A percentile compares a stretch with the other conserved stretches of the same genome.
Evolutionary conservation across 2,329 filamentous ascomycete genomes (phyloP).

Genomic region (Blastomyces parvus): DNA sequence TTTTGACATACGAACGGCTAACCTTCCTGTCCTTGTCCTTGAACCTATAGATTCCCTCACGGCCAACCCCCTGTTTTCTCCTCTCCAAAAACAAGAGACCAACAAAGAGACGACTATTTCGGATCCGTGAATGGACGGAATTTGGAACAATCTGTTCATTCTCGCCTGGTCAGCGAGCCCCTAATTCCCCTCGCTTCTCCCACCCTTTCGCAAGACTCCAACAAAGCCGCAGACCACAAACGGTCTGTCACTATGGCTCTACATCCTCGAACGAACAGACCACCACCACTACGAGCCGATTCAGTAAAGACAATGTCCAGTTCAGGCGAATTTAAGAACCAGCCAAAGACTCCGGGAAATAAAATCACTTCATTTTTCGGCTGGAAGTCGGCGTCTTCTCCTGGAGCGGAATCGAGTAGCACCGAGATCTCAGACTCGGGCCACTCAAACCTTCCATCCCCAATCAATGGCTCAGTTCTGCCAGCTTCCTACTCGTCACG

Average conservation of each 20-base stretch:
- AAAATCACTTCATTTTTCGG: slow-evolving; percentile 59
- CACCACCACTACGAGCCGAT: slow-evolving; percentile 38
- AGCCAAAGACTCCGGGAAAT: slow-evolving; percentile 44
- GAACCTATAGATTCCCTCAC: slow-evolving; percentile 31
- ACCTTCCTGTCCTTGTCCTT: slow-evolving; percentile 19
- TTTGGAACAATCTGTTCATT: slow-evolving; percentile 23
- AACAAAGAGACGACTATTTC: slow-evolving; percentile 19
- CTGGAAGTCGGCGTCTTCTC: slow-evolving; percentile 50
- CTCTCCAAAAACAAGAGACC: slow-evolving; percentile 12
- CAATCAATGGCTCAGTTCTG: slow-evolving; percentile 33
- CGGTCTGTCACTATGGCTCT: slow-evolving; percentile 37
- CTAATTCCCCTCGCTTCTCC: slow-evolving; percentile 53
- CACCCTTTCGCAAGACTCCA: slow-evolving; percentile 35
- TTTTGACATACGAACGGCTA: slow-evolving; percentile 19
- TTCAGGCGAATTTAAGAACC: slow-evolving; percentile 26
- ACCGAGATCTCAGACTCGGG: slow-evolving; percentile 55
- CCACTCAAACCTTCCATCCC: slow-evolving; percentile 50
- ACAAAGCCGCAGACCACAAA: slow-evolving; percentile 19
- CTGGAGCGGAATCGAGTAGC: slow-evolving; percentile 49
- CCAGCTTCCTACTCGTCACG: slow-evolving; percentile 13
- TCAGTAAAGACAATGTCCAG: slow-evolving; percentile 29
- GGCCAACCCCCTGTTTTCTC: slow-evolving; percentile 23
- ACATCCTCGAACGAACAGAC: slow-evolving; percentile 32
- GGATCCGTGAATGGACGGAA: slow-evolving; percentile 31
- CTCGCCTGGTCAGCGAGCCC: slow-evolving; percentile 36